Evolutionary conservation across 139 green algal genomes (phyloP), one percentile per base, ranked within the genome.

Genomic region (Spirogloea muscicola): DNA sequence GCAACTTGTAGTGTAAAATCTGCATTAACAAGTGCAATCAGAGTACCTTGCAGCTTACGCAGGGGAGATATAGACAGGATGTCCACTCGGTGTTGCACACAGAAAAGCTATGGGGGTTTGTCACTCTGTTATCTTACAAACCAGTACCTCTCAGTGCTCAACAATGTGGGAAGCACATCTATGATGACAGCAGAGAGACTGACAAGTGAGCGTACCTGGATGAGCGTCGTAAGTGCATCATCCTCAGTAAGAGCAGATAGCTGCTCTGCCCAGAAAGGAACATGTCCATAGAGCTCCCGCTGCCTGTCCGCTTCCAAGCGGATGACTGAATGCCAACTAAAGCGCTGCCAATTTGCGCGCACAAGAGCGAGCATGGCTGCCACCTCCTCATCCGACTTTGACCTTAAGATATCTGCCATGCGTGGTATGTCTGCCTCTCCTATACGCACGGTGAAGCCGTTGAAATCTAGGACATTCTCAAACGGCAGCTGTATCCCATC

Each of bases 401-500:
- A 49, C 67, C 48, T 76, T 3, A 76, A 33, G 25, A 69, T 76
- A 0, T 68, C 36, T 29, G 66, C 38, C 46, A 76, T 68, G 67
- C 66, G 25, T 9, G n/a, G 49, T 13, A 76, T 76, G 67, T 76
- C 67, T 25, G 16, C 36, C 49, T 76, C 67, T 10, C 25, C 31
- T 4, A 76, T 25, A 18, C 67, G 46, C 27, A 76, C 46, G 27
- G 67, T 29, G 49, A 76, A 76, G 18, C 31, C 18, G 16, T 33
- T 29, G 31, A 49, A 76, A 18, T 76, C 49, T 13, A 76, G 31
- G 1, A 59, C 41, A 31, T 76, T 76, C 49, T 76, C 67, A 65
- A 61, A 76, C 41, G 67, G 41, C 49, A 76, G 43, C 49, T 76
- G 46, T 29, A 76, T 68, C 49, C 67, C 67, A 42, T 76, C 67